Percentiles rank a stretch among this genome's conserved stretches.
Evolutionary conservation across 2,329 filamentous ascomycete species (phyloP).

Genomic region (Alternaria sp.): DNA sequence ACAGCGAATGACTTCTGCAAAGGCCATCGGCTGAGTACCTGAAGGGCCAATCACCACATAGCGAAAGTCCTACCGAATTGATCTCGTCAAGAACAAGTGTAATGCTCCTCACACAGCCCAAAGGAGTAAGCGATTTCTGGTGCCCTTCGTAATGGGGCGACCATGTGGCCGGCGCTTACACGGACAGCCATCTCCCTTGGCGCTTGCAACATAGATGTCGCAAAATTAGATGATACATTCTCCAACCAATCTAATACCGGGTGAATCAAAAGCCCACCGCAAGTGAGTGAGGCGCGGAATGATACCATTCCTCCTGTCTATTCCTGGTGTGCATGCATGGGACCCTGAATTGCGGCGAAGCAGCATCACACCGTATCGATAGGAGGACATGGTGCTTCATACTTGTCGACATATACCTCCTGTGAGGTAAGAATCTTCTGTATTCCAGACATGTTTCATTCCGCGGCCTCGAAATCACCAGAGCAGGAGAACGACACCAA

Average conservation of each 20-base stretch:
- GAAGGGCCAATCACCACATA: neutral
- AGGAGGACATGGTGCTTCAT: neutral
- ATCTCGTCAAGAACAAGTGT: neutral
- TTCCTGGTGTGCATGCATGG: neutral
- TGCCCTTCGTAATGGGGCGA: neutral
- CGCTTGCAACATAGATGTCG: neutral
- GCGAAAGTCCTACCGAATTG: neutral
- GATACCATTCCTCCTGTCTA: neutral
- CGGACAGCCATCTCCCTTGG: neutral
- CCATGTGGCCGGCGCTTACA: conserved; percentile 4
- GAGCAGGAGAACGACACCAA: neutral
- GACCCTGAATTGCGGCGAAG: neutral
- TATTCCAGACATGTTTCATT: neutral
- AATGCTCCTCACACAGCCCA: neutral
- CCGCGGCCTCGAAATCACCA: neutral
- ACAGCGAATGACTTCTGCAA: conserved; percentile 72
- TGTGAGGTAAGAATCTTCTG: neutral
- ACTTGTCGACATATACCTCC: neutral
- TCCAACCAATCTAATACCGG: neutral
- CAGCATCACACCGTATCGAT: neutral
- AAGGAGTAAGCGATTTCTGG: neutral
- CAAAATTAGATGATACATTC: neutral
- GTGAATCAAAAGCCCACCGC: neutral
- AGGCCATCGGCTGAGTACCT: conserved; percentile 17
- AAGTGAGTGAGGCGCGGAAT: neutral